A percentile compares a stretch with the other conserved stretches of the same genome.
These are phyloP conservation scores for Halophytophthora polymorphica DNA, from an alignment of 352 stramenopile species.

Conservation along the genomic window DNA sequence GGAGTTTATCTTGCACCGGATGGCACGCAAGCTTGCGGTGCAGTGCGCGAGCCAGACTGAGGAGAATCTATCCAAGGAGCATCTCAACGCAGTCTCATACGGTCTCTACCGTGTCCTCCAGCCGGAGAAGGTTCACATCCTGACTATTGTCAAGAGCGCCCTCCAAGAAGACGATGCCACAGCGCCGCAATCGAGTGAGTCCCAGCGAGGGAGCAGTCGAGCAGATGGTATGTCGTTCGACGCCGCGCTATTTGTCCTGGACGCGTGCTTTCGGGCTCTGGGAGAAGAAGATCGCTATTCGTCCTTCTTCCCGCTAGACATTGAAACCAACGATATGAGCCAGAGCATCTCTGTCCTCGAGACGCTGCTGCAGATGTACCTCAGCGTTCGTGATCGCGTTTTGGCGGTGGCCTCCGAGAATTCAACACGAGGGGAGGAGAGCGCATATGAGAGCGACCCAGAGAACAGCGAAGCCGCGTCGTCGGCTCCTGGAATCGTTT, in stretches of 20 bases:
- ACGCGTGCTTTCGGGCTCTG: constrained; percentile 27
- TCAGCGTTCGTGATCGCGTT: constrained; percentile 25
- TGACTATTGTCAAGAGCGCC: constrained; percentile 16
- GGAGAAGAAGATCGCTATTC: constrained; percentile 13
- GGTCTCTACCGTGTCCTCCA: constrained; percentile 40
- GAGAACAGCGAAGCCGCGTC: not conserved
- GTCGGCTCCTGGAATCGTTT: constrained; percentile 15
- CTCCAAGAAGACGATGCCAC: constrained; percentile 3
- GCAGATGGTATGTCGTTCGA: constrained; percentile 35
- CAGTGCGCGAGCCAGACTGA: constrained; percentile 25
- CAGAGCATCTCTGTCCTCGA: constrained; percentile 21
- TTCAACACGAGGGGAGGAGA: not conserved
- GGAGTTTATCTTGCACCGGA: constrained; percentile 49
- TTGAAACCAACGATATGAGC: not conserved
- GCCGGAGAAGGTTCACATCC: constrained; percentile 14
- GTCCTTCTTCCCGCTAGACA: constrained; percentile 8
- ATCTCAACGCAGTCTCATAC: constrained; percentile 23
- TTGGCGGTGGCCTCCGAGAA: constrained; percentile 3
- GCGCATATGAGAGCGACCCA: not conserved
- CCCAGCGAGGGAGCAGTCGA: not conserved
- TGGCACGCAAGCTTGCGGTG: constrained; percentile 36
- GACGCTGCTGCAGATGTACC: constrained; percentile 36
- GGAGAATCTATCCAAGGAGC: constrained; percentile 34
- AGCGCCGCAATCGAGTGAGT: not conserved
- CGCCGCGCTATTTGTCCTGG: constrained; percentile 31